Percentiles rank a stretch among this genome's conserved stretches.
Conservation (phyloP, 73 alveolate genomes). For the Breviolum minutum region DNA sequence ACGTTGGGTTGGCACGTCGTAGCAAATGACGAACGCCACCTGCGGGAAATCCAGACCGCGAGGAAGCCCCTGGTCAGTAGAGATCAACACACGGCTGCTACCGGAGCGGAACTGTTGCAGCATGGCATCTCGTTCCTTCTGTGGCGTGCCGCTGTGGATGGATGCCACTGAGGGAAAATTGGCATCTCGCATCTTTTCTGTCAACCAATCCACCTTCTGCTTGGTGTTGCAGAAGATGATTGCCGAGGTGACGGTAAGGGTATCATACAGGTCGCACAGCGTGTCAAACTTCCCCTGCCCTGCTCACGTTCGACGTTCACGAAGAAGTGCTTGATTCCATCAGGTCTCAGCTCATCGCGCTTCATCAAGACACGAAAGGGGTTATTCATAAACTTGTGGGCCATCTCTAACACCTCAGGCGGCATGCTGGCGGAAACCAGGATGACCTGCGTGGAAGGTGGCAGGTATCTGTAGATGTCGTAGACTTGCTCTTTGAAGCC, state of each 20-base stretch:
- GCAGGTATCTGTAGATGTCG: constrained; percentile 99
- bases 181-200: constrained; percentile 99
- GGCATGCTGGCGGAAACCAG: constrained; percentile 99
- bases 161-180: constrained; percentile 98
- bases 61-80: constrained; percentile 99
- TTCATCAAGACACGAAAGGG: constrained; percentile 99
- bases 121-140: constrained; percentile 98
- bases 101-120: constrained; percentile 98
- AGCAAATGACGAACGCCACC: constrained; percentile 99
- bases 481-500: constrained; percentile 97
- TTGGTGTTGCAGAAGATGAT: constrained; percentile 99
- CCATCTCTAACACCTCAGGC: constrained; percentile 98
- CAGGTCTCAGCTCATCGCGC: constrained; percentile 99
- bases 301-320: constrained; percentile 97
- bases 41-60: constrained; percentile 98
- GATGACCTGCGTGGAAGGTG: constrained; percentile 98
- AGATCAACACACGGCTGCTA: constrained; percentile 97
- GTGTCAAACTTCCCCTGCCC: constrained; percentile 98
- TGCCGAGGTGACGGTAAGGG: constrained; percentile 98
- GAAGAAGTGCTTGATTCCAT: constrained; percentile 99
- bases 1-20: constrained; percentile 99
- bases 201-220: constrained; percentile 98
- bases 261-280: constrained; percentile 99
- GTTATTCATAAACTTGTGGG: constrained; percentile 98
- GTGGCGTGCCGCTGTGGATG: constrained; percentile 99